A percentile compares a stretch with the other conserved stretches of the same genome.
Evolutionary conservation across 1,284 basidiomycete genomes (phyloP).

Genomic region (Gymnopus androsaceus): DNA sequence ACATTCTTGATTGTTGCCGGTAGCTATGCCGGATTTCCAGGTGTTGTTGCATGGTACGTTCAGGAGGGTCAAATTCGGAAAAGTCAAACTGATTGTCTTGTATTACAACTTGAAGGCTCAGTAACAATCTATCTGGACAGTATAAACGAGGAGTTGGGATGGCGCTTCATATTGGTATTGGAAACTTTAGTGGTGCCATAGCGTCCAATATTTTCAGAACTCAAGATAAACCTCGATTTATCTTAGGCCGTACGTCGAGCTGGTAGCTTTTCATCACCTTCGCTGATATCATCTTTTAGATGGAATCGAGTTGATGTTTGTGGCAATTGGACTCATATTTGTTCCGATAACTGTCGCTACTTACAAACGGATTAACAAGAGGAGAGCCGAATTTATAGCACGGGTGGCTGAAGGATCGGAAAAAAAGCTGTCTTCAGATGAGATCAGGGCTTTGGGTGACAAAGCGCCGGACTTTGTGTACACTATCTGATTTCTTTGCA

Average conservation of each 20-base stretch:
- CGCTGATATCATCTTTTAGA: slow-evolving; percentile 37
- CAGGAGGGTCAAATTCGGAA: not conserved
- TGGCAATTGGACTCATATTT: slow-evolving; percentile 60
- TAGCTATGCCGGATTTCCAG: slow-evolving; percentile 62
- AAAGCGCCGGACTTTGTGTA: slow-evolving; percentile 67
- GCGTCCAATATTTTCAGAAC: slow-evolving; percentile 63
- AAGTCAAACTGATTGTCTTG: not conserved
- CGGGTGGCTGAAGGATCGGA: slow-evolving; percentile 35
- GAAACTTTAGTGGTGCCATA: slow-evolving; percentile 57
- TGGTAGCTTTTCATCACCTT: not conserved
- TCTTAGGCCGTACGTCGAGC: slow-evolving; percentile 54
- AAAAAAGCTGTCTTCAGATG: slow-evolving; percentile 36
- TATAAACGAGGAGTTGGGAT: slow-evolving; percentile 68
- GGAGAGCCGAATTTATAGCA: slow-evolving; percentile 38
- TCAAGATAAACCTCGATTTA: slow-evolving; percentile 59
- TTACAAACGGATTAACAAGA: slow-evolving; percentile 58
- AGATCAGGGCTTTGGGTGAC: slow-evolving; percentile 59
- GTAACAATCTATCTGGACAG: slow-evolving; percentile 63
- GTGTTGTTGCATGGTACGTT: slow-evolving; percentile 64
- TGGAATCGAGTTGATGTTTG: slow-evolving; percentile 67
- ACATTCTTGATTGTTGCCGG: slow-evolving; percentile 65
- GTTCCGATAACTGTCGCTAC: slow-evolving; percentile 49
- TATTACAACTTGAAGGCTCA: slow-evolving; percentile 41
- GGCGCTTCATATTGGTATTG: slow-evolving; percentile 65
- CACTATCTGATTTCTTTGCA: slow-evolving; percentile 40